These are phyloP conservation scores for Sanghuangporus weigelae DNA, from an alignment of 1,284 basidiomycete species.

Conservation along the genomic window DNA sequence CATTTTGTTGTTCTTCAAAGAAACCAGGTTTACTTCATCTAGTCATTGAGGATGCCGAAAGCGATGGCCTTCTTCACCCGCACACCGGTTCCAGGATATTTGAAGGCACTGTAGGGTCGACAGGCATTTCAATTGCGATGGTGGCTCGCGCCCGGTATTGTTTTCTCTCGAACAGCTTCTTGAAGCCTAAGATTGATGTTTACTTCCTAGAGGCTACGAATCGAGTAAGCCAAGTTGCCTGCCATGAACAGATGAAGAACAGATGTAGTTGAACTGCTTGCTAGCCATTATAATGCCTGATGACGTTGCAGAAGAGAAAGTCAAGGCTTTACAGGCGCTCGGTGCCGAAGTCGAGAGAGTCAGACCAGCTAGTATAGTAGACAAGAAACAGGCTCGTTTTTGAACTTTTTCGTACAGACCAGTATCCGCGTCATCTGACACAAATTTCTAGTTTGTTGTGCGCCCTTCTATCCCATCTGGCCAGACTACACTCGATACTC, in stretches of 20 bases:
- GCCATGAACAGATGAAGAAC: neutral
- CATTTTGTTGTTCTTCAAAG: neutral
- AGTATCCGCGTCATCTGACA: too few relatives aligned
- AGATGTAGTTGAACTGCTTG: neutral
- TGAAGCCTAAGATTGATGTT: neutral
- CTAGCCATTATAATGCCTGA: constrained; percentile 90
- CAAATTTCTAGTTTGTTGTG: constrained; percentile 13
- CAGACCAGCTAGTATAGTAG: constrained; percentile 85
- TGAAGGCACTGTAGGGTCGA: constrained; percentile 96
- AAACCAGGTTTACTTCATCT: neutral
- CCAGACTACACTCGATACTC: neutral
- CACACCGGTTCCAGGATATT: constrained; percentile 92
- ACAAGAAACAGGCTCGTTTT: constrained; percentile 78
- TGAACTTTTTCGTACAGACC: neutral
- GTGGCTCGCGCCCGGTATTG: constrained; percentile 79
- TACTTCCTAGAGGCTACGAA: constrained; percentile 59
- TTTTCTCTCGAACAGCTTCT: neutral
- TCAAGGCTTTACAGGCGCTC: constrained; percentile 75
- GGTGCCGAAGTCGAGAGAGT: constrained; percentile 87
- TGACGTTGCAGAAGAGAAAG: constrained; percentile 90
- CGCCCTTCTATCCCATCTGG: neutral
- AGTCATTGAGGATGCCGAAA: constrained; percentile 95
- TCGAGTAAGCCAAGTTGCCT: constrained; percentile 46
- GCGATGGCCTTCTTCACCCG: constrained; percentile 76
- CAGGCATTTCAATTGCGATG: constrained; percentile 94